Evolutionary conservation across 73 alveolate genomes (phyloP), one percentile per base, ranked within the genome.

Genomic region (Paramecium bursaria): DNA sequence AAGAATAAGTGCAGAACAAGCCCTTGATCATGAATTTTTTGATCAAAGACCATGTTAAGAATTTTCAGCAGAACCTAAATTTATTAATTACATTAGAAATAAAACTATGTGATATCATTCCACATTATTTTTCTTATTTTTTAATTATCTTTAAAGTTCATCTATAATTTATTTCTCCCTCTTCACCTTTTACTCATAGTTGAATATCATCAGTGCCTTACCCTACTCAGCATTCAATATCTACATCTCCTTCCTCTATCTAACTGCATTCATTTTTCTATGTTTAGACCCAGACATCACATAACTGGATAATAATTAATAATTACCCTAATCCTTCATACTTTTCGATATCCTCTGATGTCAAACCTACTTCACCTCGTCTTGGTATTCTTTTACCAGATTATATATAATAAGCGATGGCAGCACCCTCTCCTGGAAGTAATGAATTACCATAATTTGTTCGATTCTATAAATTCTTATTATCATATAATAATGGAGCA

Each of bases 1-100:
- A 52, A 73, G 99, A 75, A 88, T 79, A 21, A 93, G 96, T 3
- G 98, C 99, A 11, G 86, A 91, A n/a, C 90, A 95, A 75, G 90
- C 87, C 6, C 52, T 74, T 2, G 10, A 75, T 46, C 82, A 67
- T 39, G 82, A 67, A 4, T 67, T 67, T 17, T 67, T 67, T 67
- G 82, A 67, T n/a, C n/a, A n/a, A n/a, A n/a, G n/a, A n/a, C n/a
- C n/a, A n/a, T n/a, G n/a, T n/a, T n/a, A n/a, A n/a, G n/a, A n/a
- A n/a, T n/a, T n/a, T n/a, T n/a, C n/a, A n/a, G n/a, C n/a, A n/a
- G n/a, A n/a, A n/a, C n/a, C n/a, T n/a, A n/a, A n/a, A n/a, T n/a
- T n/a, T n/a, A n/a, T n/a, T n/a, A n/a, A n/a, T n/a, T n/a, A n/a
- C n/a, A n/a, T n/a, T n/a, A n/a, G n/a, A n/a, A n/a, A n/a, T n/a